Evolutionary conservation across 2,329 filamentous ascomycete species (phyloP), one percentile per base, ranked within the genome.

Genomic region (Diaporthe ilicicola): DNA sequence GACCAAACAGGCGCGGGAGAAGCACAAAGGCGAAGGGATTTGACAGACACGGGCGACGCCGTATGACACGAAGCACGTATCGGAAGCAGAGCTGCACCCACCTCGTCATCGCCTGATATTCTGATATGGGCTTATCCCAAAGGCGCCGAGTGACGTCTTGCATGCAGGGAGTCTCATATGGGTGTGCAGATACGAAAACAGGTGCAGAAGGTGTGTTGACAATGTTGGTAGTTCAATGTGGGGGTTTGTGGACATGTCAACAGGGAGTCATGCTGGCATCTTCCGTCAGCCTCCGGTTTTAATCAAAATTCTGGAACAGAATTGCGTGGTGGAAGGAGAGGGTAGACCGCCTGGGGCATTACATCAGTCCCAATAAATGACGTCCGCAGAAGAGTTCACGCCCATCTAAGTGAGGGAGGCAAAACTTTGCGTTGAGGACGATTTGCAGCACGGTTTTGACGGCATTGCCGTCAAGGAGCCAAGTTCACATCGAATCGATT

Each of bases 241-340:
- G 34, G 42, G 13, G 10, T 39, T 19, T 59, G 42, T 22, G 2
- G 56, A 27, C 34, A 68, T 13, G 32, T 15, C 24, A 29, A 59
- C 7, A 51, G 59, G 53, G 27, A 53, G 66, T 68, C 66, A 68
- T 68, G 44, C 39, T 68, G 53, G 54, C 59, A 50, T 37, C 44
- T 37, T 42, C 59, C 59, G 59, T 64, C 59, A 64, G 59, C 59
- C 59, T 64, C 59, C 59, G 9, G 29, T 24, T 12, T 62, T 32
- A 29, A 10, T n/a, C 59, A 37, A 42, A 48, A 48, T 9, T 27
- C 27, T 29, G 19, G 22, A 24, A 13, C 12, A 50, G 37, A 15
- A 39, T 3, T 15, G 44, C n/a, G 29, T 3, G 12, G 29, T 37
- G 1, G 27, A 37, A 29, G 42, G 37, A 39, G 37, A 39, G 9